These are phyloP conservation scores for Jacaranda mimosifolia DNA, from an alignment of 257 asterid genomes.

Conservation along the genomic window DNA sequence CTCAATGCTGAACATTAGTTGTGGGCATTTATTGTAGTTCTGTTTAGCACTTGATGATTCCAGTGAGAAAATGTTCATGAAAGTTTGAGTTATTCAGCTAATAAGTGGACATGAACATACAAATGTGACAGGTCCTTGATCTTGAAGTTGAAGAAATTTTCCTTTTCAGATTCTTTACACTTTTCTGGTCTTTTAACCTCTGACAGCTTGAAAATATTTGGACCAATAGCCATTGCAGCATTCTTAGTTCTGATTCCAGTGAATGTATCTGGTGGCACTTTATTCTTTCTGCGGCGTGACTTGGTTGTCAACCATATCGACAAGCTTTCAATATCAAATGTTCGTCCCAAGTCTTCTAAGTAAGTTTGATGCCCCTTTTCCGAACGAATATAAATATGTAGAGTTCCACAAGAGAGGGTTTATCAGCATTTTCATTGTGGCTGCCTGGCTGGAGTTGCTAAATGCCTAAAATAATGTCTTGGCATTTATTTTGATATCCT, in stretches of 20 bases:
- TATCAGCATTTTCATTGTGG: background rate
- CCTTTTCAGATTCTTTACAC: constrained; percentile 15
- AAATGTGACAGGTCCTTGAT: background rate
- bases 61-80: too few relatives aligned
- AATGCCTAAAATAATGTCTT: too few relatives aligned
- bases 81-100: too few relatives aligned
- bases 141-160: background rate
- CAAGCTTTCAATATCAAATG: constrained; percentile 94
- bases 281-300: constrained; percentile 72
- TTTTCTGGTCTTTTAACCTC: constrained; percentile 21
- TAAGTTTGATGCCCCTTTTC: constrained; percentile 45
- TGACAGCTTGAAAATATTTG: constrained; percentile 84
- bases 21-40: too few relatives aligned
- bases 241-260: constrained; percentile 90
- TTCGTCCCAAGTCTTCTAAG: constrained; percentile 76
- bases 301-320: constrained; percentile 92
- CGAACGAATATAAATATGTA: background rate
- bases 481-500: constrained; percentile 62
- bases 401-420: background rate
- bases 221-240: constrained; percentile 81
- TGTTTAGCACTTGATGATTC: too few relatives aligned
- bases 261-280: constrained; percentile 76
- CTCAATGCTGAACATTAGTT: too few relatives aligned
- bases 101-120: too few relatives aligned
- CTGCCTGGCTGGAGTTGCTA: background rate